Conservation (phyloP, 163 green algal genomes). For the Scenedesmus sp. region DNA sequence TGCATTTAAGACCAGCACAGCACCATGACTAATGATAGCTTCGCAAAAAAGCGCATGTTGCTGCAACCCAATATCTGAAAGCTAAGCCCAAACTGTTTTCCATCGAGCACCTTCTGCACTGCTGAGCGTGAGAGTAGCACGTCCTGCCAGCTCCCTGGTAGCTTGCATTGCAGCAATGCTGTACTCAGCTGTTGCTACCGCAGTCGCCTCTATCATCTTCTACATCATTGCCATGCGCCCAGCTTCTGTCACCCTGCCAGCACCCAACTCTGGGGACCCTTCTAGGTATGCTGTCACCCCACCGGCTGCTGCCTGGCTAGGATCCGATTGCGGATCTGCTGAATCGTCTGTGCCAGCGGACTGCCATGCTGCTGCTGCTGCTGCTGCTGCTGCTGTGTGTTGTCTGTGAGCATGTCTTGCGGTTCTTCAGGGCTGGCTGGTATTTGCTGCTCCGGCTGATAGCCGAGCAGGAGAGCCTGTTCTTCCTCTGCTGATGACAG, state of each 20-base stretch:
- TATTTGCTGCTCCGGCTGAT: not conserved
- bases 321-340: not conserved
- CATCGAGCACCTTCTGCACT: too few species aligned
- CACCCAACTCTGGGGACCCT: too few species aligned
- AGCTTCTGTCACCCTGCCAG: not conserved
- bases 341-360: too few species aligned
- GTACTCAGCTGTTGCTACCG: not conserved
- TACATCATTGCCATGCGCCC: not conserved
- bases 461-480: not conserved
- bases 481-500: too few species aligned
- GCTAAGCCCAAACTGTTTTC: too few species aligned
- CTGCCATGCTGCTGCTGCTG: not conserved
- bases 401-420: not conserved
- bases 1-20: too few species aligned
- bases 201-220: not conserved
- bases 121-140: too few species aligned
- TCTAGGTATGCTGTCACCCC: not conserved
- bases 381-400: not conserved
- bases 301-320: too few species aligned
- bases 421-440: not conserved
- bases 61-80: too few species aligned
- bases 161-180: not conserved
- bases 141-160: not conserved
- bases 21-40: too few species aligned
- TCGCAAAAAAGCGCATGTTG: too few species aligned